phyloP scores from a whole-genome alignment of 257 asterid species.

The Lantana camara region DNA sequence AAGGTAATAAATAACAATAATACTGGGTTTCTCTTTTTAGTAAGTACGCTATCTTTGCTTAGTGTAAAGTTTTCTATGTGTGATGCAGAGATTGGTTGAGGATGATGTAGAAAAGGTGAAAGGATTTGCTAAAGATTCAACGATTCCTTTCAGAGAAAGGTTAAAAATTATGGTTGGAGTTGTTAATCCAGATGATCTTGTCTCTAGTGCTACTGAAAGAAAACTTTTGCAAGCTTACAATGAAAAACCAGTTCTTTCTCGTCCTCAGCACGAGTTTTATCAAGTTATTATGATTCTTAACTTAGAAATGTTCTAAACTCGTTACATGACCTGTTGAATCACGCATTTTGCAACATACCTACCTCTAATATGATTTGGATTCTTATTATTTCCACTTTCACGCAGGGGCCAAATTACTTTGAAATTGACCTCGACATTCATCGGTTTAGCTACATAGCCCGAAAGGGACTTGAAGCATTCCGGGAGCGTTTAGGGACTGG shows the following conservation, averaged over 20 bases:
- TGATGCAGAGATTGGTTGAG: conserved; percentile 58
- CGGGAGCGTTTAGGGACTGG: conserved; percentile 69
- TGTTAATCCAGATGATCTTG: conserved; percentile 69
- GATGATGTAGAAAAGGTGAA: conserved; percentile 68
- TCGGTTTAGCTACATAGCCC: conserved; percentile 84
- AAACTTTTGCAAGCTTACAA: conserved; percentile 73
- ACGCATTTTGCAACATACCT: background rate
- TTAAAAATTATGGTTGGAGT: conserved; percentile 74
- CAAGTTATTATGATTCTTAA: conserved; percentile 34
- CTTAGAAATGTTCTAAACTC: background rate
- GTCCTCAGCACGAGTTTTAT: conserved; percentile 75
- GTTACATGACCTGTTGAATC: background rate
- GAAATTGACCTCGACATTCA: conserved; percentile 83
- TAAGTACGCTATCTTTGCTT: conserved; percentile 1
- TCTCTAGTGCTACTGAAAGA: conserved; percentile 66
- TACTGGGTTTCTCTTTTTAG: conserved; percentile 4
- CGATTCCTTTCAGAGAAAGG: conserved; percentile 68
- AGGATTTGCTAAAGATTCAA: conserved; percentile 76
- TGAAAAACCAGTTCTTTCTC: conserved; percentile 79
- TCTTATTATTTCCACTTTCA: conserved; percentile 14
- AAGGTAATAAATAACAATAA: conserved; percentile 63
- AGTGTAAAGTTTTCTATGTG: conserved; percentile 7
- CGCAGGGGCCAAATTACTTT: conserved; percentile 64
- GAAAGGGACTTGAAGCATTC: conserved; percentile 83
- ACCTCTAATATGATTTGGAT: conserved; percentile 3